Evolutionary conservation across 306 rosid species (phyloP), one percentile per base, ranked within the genome.

Genomic region (Quercus gilva): DNA sequence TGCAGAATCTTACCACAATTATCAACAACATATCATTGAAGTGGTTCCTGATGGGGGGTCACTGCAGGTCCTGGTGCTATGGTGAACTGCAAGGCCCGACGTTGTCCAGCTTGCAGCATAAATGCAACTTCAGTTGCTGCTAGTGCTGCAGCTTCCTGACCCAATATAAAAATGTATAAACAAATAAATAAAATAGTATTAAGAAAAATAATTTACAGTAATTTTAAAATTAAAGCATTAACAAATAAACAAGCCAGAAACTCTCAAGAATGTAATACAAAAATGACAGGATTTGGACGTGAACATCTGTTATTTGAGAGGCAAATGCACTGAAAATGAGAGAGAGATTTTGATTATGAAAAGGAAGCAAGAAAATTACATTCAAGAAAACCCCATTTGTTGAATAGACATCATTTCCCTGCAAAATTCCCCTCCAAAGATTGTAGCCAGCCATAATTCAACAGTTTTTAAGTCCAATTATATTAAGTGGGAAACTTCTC

Each of bases 41-140:
- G 67, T 69, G 85, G 85, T 69, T 81, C 83, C 45, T 78, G 85
- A 74, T 60, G 80, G 60, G 80, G 78, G 72, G 79, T 75, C 73
- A 71, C 74, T 26, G 86, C 74, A 78, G 86, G 81, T 21, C 87
- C 84, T 56, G 90, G 67, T 60, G 89, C 80, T 79, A 84, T 59
- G 52, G 85, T 71, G 80, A 86, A 84, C 71, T 72, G 87, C 76
- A 84, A 70, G 28, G 85, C 86, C 55, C 81, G 77, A 49, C 8
- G 88, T 53, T 81, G 80, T 64, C 81, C 88, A 35, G 88, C 81
- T 77, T 79, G 89, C 55, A 86, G 82, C 86, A 88, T 84, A 84
- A 82, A 84, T 68, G 86, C 88, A 72, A 84, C 82, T 79, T 79
- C 86, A 60, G 79, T 76, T 64, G 84, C 87, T 0, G 84, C 82